Evolutionary conservation across 768 basidiomycete genomes (phyloP), one percentile per base, ranked within the genome.

Genomic region (Calocera viscosa): DNA sequence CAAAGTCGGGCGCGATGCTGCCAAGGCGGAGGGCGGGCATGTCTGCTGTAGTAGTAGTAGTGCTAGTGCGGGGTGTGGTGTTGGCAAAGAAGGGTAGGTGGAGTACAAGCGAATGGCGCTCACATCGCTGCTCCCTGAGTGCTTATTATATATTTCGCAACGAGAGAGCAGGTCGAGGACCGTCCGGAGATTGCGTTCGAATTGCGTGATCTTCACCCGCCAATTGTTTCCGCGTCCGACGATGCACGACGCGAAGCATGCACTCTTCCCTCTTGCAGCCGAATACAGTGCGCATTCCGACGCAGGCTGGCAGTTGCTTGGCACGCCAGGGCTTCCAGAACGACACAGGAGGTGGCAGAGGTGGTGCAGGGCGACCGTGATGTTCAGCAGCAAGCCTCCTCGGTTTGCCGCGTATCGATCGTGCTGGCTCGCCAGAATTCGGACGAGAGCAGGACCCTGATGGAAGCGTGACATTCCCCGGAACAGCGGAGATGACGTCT

Each of bases 1-100:
- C 82, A 73, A 97, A 97, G 78, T 98, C 85, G 65, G 95, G 94
- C 63, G 94, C 94, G 70, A 81, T 88, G 77, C 81, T 86, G 74
- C 93, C 93, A 73, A 95, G 89, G n/a, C 72, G 63, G 49, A 69
- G 67, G 33, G 63, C 53, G 32, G 64, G 33, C 28, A 33, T 43
- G 66, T 49, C 30, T 49, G 67, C 63, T 26, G 40, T 69, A 30
- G 19, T 16, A n/a, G n/a, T n/a, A n/a, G n/a, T n/a, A n/a, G 26
- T 60, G 30, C 16, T 26, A 30, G 11, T 2, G 43, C 19, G 43
- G 24, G 32, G 28, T 2, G 63, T 7, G 19, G 64, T 39, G 47
- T 30, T 47, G 60, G 33, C 28, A 38, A 22, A 47, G 63, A 41
- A 43, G 33, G 63, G 26, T 17, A 19, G 30, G 49, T 43, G 65